Percentiles rank a stretch among this genome's conserved stretches.
Conservation (phyloP, 768 basidiomycete genomes). For the Trametes cubensis region DNA sequence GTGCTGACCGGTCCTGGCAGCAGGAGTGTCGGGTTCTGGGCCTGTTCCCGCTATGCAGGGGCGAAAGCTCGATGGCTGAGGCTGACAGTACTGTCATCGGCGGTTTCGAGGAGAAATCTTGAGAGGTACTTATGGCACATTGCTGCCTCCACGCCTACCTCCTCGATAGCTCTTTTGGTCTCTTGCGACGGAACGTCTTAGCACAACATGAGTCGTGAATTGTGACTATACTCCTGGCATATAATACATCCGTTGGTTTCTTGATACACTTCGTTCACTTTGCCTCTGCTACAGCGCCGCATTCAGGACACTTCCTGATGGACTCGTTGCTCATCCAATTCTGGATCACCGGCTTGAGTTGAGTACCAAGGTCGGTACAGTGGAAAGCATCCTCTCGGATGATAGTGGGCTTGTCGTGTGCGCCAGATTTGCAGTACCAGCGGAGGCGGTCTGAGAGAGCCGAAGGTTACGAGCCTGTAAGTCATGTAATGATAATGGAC, state of each 20-base stretch:
- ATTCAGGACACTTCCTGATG: conserved; percentile 69
- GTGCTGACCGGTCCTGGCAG: too few relatives aligned
- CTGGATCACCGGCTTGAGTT: conserved; percentile 90
- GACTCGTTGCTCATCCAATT: conserved; percentile 73
- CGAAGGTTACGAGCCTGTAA: neutral
- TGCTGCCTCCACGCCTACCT: too few relatives aligned
- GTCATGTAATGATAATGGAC: neutral
- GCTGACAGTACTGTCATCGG: too few relatives aligned
- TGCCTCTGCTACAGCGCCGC: conserved; percentile 63
- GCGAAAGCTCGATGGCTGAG: too few relatives aligned
- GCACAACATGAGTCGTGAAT: neutral
- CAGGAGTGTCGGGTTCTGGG: too few relatives aligned
- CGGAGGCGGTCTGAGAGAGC: conserved; percentile 73
- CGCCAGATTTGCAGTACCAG: conserved; percentile 82
- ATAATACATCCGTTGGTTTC: neutral
- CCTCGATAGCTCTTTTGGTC: too few relatives aligned
- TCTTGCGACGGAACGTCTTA: too few relatives aligned
- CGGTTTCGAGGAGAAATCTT: too few relatives aligned
- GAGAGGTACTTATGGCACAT: too few relatives aligned
- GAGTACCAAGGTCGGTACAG: conserved; percentile 87
- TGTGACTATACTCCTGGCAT: neutral
- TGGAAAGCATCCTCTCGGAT: conserved; percentile 87
- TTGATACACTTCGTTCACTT: conserved; percentile 43
- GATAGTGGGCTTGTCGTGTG: conserved; percentile 67
- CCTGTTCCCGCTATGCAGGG: too few relatives aligned